Percentiles rank a stretch among this genome's conserved stretches.
Conservation (phyloP, 2,329 filamentous ascomycete genomes). For the Cytospora piceae region DNA sequence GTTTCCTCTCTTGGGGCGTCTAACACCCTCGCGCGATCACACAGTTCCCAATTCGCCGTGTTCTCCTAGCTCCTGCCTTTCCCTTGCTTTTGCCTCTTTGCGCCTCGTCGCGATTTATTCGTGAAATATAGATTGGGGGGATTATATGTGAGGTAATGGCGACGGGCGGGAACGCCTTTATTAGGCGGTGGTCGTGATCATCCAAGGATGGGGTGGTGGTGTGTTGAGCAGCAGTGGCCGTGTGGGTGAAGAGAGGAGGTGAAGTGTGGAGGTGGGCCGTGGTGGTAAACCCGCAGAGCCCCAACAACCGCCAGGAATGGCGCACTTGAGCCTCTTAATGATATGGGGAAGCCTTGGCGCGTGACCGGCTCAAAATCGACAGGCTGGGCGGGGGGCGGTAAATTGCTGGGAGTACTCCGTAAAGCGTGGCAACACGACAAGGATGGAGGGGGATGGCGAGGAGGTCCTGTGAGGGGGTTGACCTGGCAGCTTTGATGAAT, state of each 20-base stretch:
- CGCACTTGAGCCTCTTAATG: conserved; percentile 29
- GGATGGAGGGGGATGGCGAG: conserved; percentile 24
- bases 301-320: conserved; percentile 29
- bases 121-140: not conserved
- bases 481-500: conserved; percentile 16
- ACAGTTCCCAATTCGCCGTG: not conserved
- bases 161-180: conserved; percentile 18
- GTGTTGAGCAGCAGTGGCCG: conserved; percentile 19
- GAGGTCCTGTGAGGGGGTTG: conserved; percentile 19
- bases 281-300: conserved; percentile 29
- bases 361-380: conserved; percentile 28
- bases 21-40: not conserved
- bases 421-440: conserved; percentile 26
- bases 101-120: conserved; percentile 14
- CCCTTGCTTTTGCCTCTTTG: conserved; percentile 13
- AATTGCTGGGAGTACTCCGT: conserved; percentile 26
- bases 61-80: conserved; percentile 17
- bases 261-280: conserved; percentile 30
- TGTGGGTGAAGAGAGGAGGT: conserved; percentile 20
- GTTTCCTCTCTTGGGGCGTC: not conserved
- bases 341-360: conserved; percentile 31
- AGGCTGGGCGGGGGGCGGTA: conserved; percentile 25
- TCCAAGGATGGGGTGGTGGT: conserved; percentile 15
- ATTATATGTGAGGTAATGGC: not conserved
- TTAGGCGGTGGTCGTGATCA: conserved; percentile 19